Evolutionary conservation across 1,139 yeast genomes (phyloP), one percentile per base, ranked within the genome.

Genomic region (Waltiozyma solani): DNA sequence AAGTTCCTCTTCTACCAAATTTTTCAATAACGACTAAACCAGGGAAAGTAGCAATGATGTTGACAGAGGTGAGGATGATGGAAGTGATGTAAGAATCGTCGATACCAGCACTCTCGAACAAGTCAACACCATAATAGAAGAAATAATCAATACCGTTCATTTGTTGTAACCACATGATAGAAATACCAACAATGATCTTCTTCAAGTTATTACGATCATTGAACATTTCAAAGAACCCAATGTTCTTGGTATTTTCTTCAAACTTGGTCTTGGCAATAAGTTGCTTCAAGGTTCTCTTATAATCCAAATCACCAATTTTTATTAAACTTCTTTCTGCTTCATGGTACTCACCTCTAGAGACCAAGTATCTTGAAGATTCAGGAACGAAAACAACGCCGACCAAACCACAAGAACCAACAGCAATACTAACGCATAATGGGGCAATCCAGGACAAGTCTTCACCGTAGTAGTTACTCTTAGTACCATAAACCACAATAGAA

Each of bases 211-310:
- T 63, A 44, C 70, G 70, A 34, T 29, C 36, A 6, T 59, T 60
- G 41, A 69, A 48, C 46, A 70, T 62, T 42, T 67, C 63, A 14
- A 39, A 38, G 21, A 44, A 44, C 34, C 71, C 54, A 10, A 71
- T 59, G 2, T 76, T 65, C 5, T 78, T 75, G 2, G 41, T 41
- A 25, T 34, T 34, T 53, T 65, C 55, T 53, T 76, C 82, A 53
- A 75, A 72, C 51, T 73, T 80, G 51, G 73, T 71, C 49, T 73
- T 72, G 17, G 80, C 79, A 48, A 74, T 75, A 42, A 76, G 73
- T 46, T 72, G 79, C 27, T 73, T 75, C 40, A 77, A 58, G 50
- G 76, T 82, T 54, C 72, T 77, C 37, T 76, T 69, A 38, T 76
- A 59, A 45, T 69, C 71, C 9, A 69, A 64, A 50, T 76, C 79